A percentile compares a stretch with the other conserved stretches of the same genome.
These are phyloP conservation scores for Xylariaceae sp. DNA, from an alignment of 2,329 filamentous ascomycete species.

Conservation along the genomic window DNA sequence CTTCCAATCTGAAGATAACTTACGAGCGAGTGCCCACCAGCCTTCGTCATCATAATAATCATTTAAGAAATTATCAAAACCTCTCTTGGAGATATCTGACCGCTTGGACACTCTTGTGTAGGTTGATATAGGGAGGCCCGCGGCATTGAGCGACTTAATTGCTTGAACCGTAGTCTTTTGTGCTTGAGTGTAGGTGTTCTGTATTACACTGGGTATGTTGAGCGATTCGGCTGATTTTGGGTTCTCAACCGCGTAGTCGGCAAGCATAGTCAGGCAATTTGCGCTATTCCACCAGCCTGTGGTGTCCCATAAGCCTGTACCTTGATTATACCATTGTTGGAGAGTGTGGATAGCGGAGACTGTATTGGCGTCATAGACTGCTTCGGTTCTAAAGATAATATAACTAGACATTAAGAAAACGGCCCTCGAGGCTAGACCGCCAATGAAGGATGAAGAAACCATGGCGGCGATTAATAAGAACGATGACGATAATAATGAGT, in stretches of 20 bases:
- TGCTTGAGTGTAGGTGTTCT: conserved; percentile 41
- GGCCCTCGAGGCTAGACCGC: conserved; percentile 39
- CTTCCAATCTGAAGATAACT: not conserved
- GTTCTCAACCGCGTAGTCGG: conserved; percentile 27
- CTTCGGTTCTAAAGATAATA: conserved; percentile 28
- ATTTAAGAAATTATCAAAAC: conserved; percentile 57
- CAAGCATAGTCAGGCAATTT: conserved; percentile 57
- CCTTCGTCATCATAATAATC: conserved; percentile 66
- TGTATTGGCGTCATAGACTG: conserved; percentile 36
- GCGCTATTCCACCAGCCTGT: conserved; percentile 68
- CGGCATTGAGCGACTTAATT: conserved; percentile 31
- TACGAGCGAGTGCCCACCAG: conserved; percentile 64
- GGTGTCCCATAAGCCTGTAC: conserved; percentile 60
- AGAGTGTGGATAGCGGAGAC: conserved; percentile 44
- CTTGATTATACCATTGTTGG: conserved; percentile 59
- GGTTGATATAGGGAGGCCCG: conserved; percentile 37
- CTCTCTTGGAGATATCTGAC: conserved; percentile 36
- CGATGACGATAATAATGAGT: conserved; percentile 17
- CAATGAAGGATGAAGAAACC: conserved; percentile 40
- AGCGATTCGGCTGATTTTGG: conserved; percentile 21
- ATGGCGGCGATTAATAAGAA: conserved; percentile 23
- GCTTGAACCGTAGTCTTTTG: conserved; percentile 39
- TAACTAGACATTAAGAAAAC: conserved; percentile 41
- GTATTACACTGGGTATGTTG: conserved; percentile 38
- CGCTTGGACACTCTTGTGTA: conserved; percentile 35